A percentile compares a stretch with the other conserved stretches of the same genome.
These are phyloP conservation scores for Lentinula aciculospora DNA, from an alignment of 768 basidiomycete genomes.

Conservation along the genomic window DNA sequence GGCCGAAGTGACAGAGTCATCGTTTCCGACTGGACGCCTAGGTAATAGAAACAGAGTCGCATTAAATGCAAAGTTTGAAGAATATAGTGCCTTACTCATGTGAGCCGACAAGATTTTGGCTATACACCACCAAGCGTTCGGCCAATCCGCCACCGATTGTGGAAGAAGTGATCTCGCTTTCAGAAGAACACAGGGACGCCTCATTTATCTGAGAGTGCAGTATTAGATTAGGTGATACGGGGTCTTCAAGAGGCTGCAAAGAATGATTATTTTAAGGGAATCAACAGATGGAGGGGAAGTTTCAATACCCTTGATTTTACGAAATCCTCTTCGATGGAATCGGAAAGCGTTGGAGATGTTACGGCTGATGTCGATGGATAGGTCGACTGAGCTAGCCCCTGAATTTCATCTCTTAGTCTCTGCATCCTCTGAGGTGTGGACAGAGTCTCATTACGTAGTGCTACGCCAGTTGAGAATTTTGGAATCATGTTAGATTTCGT, in stretches of 20 bases:
- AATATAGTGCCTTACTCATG: constrained; percentile 35
- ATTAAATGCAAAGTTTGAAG: not conserved
- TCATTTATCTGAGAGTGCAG: too few relatives aligned
- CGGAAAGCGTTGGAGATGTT: not conserved
- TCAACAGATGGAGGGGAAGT: not conserved
- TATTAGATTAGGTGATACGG: not conserved
- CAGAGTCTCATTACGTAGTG: not conserved
- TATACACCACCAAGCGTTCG: constrained; percentile 43
- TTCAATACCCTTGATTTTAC: not conserved
- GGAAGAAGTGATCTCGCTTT: constrained; percentile 15
- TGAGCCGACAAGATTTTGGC: constrained; percentile 37
- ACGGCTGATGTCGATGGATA: not conserved
- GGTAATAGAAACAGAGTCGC: not conserved
- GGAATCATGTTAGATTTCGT: not conserved
- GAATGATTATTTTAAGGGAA: not conserved
- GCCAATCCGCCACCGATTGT: constrained; percentile 30
- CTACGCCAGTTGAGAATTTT: not conserved
- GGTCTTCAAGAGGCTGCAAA: not conserved
- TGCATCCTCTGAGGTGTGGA: constrained; percentile 7
- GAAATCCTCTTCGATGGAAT: not conserved
- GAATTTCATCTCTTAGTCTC: constrained; percentile 12
- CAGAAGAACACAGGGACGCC: not conserved
- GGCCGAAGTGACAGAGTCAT: not conserved
- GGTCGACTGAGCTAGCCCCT: not conserved
- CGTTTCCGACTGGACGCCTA: not conserved